These are phyloP conservation scores for Salicornia ramosissima DNA, from an alignment of 148 eudicot species.

Conservation along the genomic window DNA sequence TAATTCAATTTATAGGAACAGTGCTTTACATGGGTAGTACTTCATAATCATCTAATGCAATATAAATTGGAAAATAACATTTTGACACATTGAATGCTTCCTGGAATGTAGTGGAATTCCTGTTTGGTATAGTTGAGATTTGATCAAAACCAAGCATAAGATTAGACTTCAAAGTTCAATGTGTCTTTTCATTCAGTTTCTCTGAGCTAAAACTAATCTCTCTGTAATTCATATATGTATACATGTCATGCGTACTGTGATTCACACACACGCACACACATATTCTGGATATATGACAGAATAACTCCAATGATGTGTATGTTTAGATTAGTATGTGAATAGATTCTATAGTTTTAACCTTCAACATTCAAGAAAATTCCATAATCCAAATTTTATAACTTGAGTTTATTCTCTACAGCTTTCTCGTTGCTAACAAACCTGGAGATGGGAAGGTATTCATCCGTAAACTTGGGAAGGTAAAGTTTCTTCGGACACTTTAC, in stretches of 20 bases:
- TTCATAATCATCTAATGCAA: too few relatives aligned
- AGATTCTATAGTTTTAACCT: background rate
- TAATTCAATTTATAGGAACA: too few relatives aligned
- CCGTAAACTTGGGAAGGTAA: slow-evolving; percentile 73
- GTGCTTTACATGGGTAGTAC: too few relatives aligned
- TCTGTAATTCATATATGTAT: background rate
- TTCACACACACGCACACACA: too few relatives aligned
- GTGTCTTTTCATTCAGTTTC: too few relatives aligned
- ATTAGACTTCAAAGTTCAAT: background rate
- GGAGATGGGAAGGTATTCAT: slow-evolving; percentile 74
- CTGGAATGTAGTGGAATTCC: background rate
- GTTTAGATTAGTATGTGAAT: background rate
- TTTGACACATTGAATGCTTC: background rate
- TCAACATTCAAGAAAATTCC: background rate
- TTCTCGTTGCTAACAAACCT: slow-evolving; percentile 60
- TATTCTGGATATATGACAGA: slow-evolving; percentile 6
- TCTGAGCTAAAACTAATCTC: too few relatives aligned
- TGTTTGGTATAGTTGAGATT: background rate
- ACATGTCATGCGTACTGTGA: too few relatives aligned
- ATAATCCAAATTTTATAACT: background rate
- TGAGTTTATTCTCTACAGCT: slow-evolving; percentile 38
- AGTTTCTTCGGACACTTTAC: background rate
- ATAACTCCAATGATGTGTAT: background rate
- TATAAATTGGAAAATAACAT: too few relatives aligned
- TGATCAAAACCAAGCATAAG: background rate